Evolutionary conservation across 1,284 basidiomycete species (phyloP).

Genomic region (Puccinia triticina): DNA sequence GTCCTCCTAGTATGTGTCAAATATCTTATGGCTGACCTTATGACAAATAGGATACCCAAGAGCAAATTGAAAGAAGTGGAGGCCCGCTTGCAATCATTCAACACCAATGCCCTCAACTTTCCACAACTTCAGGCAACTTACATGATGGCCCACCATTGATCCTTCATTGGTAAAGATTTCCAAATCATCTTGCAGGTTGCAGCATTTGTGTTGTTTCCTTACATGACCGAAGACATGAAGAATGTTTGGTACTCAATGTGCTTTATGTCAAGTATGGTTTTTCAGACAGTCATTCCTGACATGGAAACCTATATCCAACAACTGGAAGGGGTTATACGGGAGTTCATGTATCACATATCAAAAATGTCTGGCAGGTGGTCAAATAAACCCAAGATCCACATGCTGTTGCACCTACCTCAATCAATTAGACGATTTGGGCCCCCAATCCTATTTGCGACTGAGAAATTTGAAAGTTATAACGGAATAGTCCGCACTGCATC

Average conservation of each 20-base stretch:
- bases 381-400: slow-evolving; percentile 62
- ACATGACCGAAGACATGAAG: slow-evolving; percentile 54
- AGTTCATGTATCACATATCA: slow-evolving; percentile 5
- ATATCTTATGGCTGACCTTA: neutral
- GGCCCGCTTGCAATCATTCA: slow-evolving; percentile 47
- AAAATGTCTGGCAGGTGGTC: slow-evolving; percentile 57
- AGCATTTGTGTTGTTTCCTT: slow-evolving; percentile 61
- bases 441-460: slow-evolving; percentile 1
- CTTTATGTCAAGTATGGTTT: slow-evolving; percentile 53
- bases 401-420: slow-evolving; percentile 54
- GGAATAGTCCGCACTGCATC: neutral
- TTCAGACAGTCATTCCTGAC: slow-evolving; percentile 59
- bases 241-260: slow-evolving; percentile 60
- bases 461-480: slow-evolving; percentile 41
- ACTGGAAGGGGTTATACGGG: neutral
- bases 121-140: slow-evolving; percentile 56
- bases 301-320: slow-evolving; percentile 57
- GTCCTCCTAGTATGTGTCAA: neutral
- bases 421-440: slow-evolving; percentile 52
- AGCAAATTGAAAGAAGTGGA: neutral
- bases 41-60: neutral
- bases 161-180: slow-evolving; percentile 61
- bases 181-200: slow-evolving; percentile 61
- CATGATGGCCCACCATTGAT: slow-evolving; percentile 59
- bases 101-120: slow-evolving; percentile 57